These are phyloP conservation scores for Spatholobus suberectus DNA, from an alignment of 306 rosid genomes.

Conservation along the genomic window DNA sequence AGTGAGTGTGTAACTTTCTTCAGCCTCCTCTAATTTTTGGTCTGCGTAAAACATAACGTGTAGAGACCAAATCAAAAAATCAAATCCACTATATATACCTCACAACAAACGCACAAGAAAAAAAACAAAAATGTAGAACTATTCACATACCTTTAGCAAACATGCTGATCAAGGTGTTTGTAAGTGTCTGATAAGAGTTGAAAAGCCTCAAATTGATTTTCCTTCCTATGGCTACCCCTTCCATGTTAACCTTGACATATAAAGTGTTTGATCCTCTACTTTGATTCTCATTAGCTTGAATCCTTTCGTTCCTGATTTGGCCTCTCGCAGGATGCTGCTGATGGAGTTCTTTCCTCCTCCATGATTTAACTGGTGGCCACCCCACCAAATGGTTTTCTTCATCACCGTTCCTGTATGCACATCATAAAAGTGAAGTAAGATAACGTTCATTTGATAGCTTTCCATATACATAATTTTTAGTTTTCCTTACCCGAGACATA, in stretches of 20 bases:
- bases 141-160: conserved; percentile 58
- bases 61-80: conserved; percentile 8
- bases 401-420: conserved; percentile 38
- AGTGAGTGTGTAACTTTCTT: conserved; percentile 51
- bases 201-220: conserved; percentile 68
- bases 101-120: neutral
- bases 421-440: neutral
- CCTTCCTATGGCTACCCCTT: conserved; percentile 72
- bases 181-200: conserved; percentile 63
- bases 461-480: neutral
- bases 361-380: conserved; percentile 91
- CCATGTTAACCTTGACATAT: conserved; percentile 87
- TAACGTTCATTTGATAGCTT: neutral
- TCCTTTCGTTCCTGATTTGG: conserved; percentile 34
- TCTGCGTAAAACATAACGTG: conserved; percentile 39
- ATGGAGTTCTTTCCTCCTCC: conserved; percentile 67
- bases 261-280: conserved; percentile 48
- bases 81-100: conserved; percentile 19
- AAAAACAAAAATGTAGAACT: neutral
- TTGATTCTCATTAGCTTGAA: conserved; percentile 40
- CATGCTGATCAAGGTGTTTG: conserved; percentile 60
- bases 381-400: conserved; percentile 65
- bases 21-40: conserved; percentile 42
- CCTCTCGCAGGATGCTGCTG: conserved; percentile 42
- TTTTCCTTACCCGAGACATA: neutral